Conservation (phyloP, 2,329 filamentous ascomycete genomes). For the Nigrospora sphaerica region DNA sequence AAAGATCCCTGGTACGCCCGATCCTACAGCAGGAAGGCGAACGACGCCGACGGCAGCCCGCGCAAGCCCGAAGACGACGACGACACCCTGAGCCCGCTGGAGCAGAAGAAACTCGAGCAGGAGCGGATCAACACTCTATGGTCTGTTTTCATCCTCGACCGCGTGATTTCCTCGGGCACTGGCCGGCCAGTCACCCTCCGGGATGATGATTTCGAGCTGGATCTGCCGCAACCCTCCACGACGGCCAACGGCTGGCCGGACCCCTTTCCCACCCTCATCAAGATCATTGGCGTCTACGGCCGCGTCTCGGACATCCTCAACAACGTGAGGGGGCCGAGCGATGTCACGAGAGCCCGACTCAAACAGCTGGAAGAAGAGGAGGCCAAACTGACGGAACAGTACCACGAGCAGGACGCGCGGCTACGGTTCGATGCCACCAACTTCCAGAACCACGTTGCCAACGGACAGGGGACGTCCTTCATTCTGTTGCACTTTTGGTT, state of each 20-base stretch:
- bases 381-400: constrained; percentile 62
- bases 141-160: constrained; percentile 82
- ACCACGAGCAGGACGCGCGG: constrained; percentile 67
- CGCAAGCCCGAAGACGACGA: constrained; percentile 34
- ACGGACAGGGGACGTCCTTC: constrained; percentile 78
- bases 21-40: constrained; percentile 30
- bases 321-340: constrained; percentile 65
- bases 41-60: constrained; percentile 15
- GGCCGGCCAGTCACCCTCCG: constrained; percentile 77
- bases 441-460: constrained; percentile 77
- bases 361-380: constrained; percentile 71
- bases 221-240: constrained; percentile 48
- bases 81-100: constrained; percentile 35
- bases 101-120: constrained; percentile 63
- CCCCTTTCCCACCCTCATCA: constrained; percentile 72
- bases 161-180: constrained; percentile 81
- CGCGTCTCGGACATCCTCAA: constrained; percentile 80
- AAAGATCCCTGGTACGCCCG: constrained; percentile 42
- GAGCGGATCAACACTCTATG: constrained; percentile 84
- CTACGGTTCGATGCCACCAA: constrained; percentile 81
- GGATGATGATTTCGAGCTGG: constrained; percentile 78
- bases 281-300: constrained; percentile 81
- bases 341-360: constrained; percentile 69
- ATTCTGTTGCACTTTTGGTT: constrained; percentile 86
- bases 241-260: constrained; percentile 62